Conservation (phyloP, 108 stramenopile genomes). For the Fragilariopsis cylindrus region DNA sequence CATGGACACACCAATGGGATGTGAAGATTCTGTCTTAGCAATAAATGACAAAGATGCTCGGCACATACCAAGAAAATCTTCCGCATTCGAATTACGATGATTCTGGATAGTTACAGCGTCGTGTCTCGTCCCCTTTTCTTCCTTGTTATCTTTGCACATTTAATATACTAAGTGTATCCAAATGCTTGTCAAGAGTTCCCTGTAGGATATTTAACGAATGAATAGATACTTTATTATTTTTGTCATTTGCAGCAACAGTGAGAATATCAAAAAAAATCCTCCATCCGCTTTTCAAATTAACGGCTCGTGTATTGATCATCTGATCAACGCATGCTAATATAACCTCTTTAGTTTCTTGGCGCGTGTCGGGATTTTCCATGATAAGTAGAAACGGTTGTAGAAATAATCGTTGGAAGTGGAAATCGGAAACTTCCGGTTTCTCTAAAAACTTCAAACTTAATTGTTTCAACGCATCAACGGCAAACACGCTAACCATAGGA, state of each 20-base stretch:
- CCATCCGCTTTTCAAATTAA: constrained; percentile 91
- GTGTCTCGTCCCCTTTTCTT: constrained; percentile 22
- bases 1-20: constrained; percentile 81
- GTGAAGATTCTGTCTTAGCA: constrained; percentile 41
- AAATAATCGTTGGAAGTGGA: constrained; percentile 97
- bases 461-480: constrained; percentile 97
- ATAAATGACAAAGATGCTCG: constrained; percentile 79
- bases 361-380: constrained; percentile 67
- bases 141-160: constrained; percentile 29
- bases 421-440: constrained; percentile 95
- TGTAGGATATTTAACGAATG: constrained; percentile 80
- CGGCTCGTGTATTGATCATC: constrained; percentile 72
- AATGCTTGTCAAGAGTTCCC: constrained; percentile 78
- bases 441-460: constrained; percentile 97
- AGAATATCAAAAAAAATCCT: constrained; percentile 85
- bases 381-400: constrained; percentile 89
- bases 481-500: constrained; percentile 92
- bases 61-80: constrained; percentile 85
- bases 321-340: constrained; percentile 86
- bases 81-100: constrained; percentile 70
- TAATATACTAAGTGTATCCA: constrained; percentile 61
- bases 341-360: constrained; percentile 77
- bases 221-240: constrained; percentile 60
- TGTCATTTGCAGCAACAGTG: constrained; percentile 60
- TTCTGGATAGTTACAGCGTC: constrained; percentile 43